Evolutionary conservation across 306 rosid species (phyloP).

Genomic region (Cicer judaicum): DNA sequence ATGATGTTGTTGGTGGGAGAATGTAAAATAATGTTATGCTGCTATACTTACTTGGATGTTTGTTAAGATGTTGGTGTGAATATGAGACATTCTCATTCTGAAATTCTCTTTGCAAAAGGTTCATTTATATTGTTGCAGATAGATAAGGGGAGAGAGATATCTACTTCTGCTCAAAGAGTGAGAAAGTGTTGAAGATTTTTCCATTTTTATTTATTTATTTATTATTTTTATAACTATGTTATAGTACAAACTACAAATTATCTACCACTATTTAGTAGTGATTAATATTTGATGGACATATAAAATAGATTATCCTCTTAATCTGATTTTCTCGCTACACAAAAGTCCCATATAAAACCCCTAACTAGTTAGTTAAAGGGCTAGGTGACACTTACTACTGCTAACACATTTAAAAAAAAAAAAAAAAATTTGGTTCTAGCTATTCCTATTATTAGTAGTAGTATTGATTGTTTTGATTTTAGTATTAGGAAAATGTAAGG

Average conservation of each 20-base stretch:
- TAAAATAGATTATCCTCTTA: no score
- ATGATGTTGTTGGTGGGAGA: slow-evolving; percentile 4
- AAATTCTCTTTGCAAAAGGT: slow-evolving; percentile 39
- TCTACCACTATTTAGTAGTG: no score
- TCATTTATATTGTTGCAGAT: slow-evolving; percentile 11
- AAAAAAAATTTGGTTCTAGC: no score
- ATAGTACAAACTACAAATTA: no score
- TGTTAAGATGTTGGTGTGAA: slow-evolving; percentile 37
- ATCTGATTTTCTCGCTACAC: no score
- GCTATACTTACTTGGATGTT: slow-evolving; percentile 11
- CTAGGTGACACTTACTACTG: no score
- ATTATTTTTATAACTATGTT: not conserved
- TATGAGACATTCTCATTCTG: slow-evolving; percentile 43
- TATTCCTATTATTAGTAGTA: not conserved
- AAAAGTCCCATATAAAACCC: no score
- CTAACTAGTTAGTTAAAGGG: no score
- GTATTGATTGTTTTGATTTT: not conserved
- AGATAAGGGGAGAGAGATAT: slow-evolving; percentile 27
- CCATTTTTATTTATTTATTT: not conserved
- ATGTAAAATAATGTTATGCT: slow-evolving; percentile 27
- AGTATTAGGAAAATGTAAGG: slow-evolving; percentile 24
- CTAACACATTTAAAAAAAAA: no score
- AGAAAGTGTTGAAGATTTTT: slow-evolving; percentile 1
- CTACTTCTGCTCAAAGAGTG: slow-evolving; percentile 13
- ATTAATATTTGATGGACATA: no score